A percentile compares a stretch with the other conserved stretches of the same genome.
Evolutionary conservation across 1,284 basidiomycete genomes (phyloP).

Genomic region (Puccinia polysora): DNA sequence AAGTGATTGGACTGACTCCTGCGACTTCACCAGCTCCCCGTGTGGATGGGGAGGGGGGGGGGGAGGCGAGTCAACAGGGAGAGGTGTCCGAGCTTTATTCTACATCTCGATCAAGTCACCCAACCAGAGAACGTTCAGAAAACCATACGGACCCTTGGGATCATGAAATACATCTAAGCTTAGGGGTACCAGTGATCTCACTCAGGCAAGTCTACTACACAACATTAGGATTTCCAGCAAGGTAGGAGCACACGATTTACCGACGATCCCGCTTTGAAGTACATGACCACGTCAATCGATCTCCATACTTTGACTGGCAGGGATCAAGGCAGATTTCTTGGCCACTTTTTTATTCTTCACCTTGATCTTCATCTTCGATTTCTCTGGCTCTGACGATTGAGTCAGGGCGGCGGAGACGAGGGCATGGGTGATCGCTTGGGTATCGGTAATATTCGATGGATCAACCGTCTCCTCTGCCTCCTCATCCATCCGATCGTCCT

Average conservation of each 20-base stretch:
- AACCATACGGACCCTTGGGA: no score
- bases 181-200: no score
- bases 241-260: not conserved
- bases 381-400: not conserved
- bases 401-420: constrained; percentile 14
- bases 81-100: no score
- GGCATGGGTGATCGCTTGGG: constrained; percentile 36
- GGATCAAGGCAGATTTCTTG: constrained; percentile 17
- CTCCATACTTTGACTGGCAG: constrained; percentile 26
- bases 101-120: no score
- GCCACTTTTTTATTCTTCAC: not conserved
- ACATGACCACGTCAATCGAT: not conserved
- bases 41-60: no score
- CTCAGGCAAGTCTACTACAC: no score
- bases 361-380: constrained; percentile 32
- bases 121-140: no score
- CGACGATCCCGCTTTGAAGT: not conserved
- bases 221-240: not conserved
- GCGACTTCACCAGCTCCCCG: no score
- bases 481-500: not conserved
- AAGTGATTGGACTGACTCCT: no score
- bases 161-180: no score
- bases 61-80: no score
- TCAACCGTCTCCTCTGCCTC: constrained; percentile 5
- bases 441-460: not conserved